Conservation (phyloP, 164 flowering plant species). For the Aristolochia contorta region DNA sequence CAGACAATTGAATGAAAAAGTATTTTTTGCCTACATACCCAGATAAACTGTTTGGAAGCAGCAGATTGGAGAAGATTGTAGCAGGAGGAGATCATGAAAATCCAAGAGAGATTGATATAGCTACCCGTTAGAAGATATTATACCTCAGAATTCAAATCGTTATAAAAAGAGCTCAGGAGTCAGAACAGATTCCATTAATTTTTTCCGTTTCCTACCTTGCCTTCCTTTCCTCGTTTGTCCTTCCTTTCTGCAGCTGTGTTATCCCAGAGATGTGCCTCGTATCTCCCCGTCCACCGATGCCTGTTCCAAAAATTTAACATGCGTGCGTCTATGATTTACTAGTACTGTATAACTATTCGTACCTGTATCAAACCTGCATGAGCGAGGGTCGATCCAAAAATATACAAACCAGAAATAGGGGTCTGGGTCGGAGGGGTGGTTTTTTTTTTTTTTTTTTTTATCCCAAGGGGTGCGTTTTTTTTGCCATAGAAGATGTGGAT, state of each 20-base stretch:
- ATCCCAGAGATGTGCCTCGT: constrained; percentile 93
- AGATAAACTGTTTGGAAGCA: constrained; percentile 44
- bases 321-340: not conserved
- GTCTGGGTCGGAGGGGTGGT: too few relatives aligned
- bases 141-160: not conserved
- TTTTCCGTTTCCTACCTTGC: constrained; percentile 41
- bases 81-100: constrained; percentile 1
- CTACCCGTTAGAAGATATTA: constrained; percentile 17
- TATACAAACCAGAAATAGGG: too few relatives aligned
- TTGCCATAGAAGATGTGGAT: too few relatives aligned
- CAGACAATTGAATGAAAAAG: not conserved
- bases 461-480: too few relatives aligned
- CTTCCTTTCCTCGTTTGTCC: constrained; percentile 94
- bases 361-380: not conserved
- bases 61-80: constrained; percentile 1
- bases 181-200: not conserved
- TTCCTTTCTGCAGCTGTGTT: constrained; percentile 85
- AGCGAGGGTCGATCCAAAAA: not conserved
- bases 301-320: constrained; percentile 13
- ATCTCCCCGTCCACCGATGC: constrained; percentile 90
- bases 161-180: not conserved
- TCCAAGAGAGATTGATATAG: constrained; percentile 7
- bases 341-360: not conserved
- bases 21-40: constrained; percentile 30
- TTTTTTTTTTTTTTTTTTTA: too few relatives aligned